Conservation (phyloP, 2,329 filamentous ascomycete species). For the Scopulariopsis brevicaulis region DNA sequence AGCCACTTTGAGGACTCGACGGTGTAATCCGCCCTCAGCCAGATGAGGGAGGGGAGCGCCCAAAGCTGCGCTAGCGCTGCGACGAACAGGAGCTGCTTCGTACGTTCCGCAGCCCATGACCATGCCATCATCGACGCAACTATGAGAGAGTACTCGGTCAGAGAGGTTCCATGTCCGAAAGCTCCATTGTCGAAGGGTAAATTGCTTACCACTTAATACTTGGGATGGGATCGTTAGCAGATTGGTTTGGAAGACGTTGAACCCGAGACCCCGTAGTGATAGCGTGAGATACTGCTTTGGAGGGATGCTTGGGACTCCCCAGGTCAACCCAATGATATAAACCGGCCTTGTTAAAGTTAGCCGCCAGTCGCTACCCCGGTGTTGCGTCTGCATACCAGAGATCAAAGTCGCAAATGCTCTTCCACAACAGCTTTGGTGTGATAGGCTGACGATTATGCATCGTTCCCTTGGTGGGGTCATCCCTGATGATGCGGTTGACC, state of each 20-base stretch:
- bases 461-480: conserved; percentile 46
- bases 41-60: conserved; percentile 39
- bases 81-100: conserved; percentile 27
- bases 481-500: conserved; percentile 45
- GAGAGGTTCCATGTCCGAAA: not conserved
- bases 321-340: conserved; percentile 2
- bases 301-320: conserved; percentile 15
- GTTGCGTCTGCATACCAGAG: conserved; percentile 26
- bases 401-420: conserved; percentile 42
- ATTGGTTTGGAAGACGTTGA: conserved; percentile 28
- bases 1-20: conserved; percentile 17
- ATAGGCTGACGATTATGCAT: conserved; percentile 51
- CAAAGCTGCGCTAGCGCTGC: conserved; percentile 36
- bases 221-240: conserved; percentile 39
- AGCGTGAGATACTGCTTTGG: conserved; percentile 39
- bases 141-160: conserved; percentile 8
- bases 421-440: conserved; percentile 34
- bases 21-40: conserved; percentile 22
- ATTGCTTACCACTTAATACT: conserved; percentile 6
- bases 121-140: conserved; percentile 22
- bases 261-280: conserved; percentile 35
- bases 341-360: not conserved
- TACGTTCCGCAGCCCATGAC: conserved; percentile 42
- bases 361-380: not conserved
- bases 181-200: not conserved